Evolutionary conservation across 345 rosid species (phyloP).

Genomic region (Camelina hispida): DNA sequence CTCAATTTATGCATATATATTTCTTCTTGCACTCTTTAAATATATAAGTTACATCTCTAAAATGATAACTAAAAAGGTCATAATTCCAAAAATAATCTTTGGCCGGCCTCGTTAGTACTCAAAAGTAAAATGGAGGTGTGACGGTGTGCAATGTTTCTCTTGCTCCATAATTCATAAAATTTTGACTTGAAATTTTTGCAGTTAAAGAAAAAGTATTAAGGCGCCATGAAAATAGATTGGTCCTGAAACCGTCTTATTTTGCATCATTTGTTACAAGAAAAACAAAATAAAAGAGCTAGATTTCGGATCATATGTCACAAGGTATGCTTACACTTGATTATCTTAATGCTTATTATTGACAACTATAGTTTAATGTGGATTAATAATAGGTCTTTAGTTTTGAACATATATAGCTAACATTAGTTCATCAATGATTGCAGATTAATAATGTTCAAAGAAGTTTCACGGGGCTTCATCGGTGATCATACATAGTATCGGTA

Average conservation of each 20-base stretch:
- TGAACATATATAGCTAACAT: conserved; percentile 14
- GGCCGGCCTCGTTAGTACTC: too few relatives aligned
- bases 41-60: background rate
- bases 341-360: conserved; percentile 1
- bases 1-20: background rate
- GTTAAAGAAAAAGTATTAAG: background rate
- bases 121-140: too few relatives aligned
- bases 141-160: too few relatives aligned
- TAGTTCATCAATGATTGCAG: conserved; percentile 9
- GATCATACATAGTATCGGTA: conserved; percentile 13
- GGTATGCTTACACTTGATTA: background rate
- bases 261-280: background rate
- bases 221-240: background rate
- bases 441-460: conserved; percentile 28
- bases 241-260: background rate
- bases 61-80: background rate
- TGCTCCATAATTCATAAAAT: background rate
- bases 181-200: background rate
- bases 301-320: background rate
- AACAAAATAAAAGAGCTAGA: too few relatives aligned
- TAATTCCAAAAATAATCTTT: too few relatives aligned
- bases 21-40: background rate
- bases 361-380: background rate
- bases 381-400: background rate
- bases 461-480: conserved; percentile 16